A percentile compares a stretch with the other conserved stretches of the same genome.
phyloP scores from a whole-genome alignment of 2,329 filamentous ascomycete genomes.

The Iodosphaeria phyllophila region DNA sequence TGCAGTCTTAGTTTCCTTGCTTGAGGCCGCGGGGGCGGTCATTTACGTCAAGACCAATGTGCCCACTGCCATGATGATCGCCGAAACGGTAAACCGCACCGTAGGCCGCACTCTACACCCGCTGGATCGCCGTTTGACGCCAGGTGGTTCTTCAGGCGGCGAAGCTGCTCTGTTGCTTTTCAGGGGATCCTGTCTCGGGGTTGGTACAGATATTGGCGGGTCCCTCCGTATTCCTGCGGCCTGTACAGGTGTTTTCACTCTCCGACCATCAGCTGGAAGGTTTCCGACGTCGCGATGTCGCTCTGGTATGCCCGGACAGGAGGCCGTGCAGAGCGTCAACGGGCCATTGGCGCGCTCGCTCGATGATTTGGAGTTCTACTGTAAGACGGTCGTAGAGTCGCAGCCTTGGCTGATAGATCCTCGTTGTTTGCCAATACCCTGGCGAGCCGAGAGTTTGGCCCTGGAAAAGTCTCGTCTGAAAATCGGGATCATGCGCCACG shows the following conservation, averaged over 20 bases:
- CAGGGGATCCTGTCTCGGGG: slow-evolving; percentile 36
- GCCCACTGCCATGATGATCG: slow-evolving; percentile 49
- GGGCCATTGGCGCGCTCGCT: slow-evolving; percentile 40
- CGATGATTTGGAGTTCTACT: slow-evolving; percentile 34
- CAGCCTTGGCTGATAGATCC: slow-evolving; percentile 39
- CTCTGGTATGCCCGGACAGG: slow-evolving; percentile 44
- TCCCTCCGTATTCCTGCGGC: slow-evolving; percentile 15
- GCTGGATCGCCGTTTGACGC: slow-evolving; percentile 35
- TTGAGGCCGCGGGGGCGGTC: slow-evolving; percentile 29
- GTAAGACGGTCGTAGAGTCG: slow-evolving; percentile 27
- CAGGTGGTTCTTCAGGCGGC: slow-evolving; percentile 48
- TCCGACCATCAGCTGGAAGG: slow-evolving; percentile 28
- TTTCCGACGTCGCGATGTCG: slow-evolving; percentile 34
- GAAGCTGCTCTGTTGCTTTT: slow-evolving; percentile 45
- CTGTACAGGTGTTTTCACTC: slow-evolving; percentile 12
- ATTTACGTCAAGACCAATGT: slow-evolving; percentile 39
- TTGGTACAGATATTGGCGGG: slow-evolving; percentile 15
- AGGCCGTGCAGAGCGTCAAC: slow-evolving; percentile 44
- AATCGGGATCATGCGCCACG: slow-evolving; percentile 45
- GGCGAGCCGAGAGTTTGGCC: slow-evolving; percentile 20
- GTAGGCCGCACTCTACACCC: slow-evolving; percentile 47
- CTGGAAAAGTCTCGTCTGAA: slow-evolving; percentile 27
- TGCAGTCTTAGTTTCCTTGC: slow-evolving; percentile 19
- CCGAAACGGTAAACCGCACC: slow-evolving; percentile 46
- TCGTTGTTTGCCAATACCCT: slow-evolving; percentile 38